A percentile compares a stretch with the other conserved stretches of the same genome.
Conservation (phyloP, 768 basidiomycete species). For the Tulasnella sp. region DNA sequence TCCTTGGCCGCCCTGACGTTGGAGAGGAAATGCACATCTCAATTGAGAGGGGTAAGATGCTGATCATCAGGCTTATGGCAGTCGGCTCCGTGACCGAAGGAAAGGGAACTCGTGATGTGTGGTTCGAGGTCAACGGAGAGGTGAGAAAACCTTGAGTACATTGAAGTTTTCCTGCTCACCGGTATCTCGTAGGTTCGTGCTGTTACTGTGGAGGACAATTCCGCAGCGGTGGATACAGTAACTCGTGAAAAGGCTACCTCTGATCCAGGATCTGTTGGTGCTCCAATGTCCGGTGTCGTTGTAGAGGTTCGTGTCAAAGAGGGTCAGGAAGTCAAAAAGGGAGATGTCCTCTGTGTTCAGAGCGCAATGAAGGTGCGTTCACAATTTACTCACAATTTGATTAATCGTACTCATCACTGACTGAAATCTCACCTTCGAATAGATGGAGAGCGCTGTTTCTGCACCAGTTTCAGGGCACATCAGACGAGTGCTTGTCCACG, state of each 20-base stretch:
- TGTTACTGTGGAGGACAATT: constrained; percentile 90
- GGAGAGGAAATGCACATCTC: constrained; percentile 96
- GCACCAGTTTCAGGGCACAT: constrained; percentile 94
- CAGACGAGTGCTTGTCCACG: constrained; percentile 81
- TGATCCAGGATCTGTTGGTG: constrained; percentile 94
- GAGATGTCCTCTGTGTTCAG: constrained; percentile 88
- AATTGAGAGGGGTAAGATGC: constrained; percentile 92
- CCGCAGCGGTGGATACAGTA: constrained; percentile 89
- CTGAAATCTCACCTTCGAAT: constrained; percentile 20
- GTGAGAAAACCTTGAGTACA: constrained; percentile 29
- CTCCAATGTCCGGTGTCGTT: constrained; percentile 96
- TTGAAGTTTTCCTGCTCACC: constrained; percentile 3
- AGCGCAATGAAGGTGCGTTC: constrained; percentile 86
- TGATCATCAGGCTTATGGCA: constrained; percentile 93
- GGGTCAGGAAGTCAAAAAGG: constrained; percentile 94
- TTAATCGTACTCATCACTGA: constrained; percentile 17
- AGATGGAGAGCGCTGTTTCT: constrained; percentile 98
- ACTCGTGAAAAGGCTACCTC: constrained; percentile 86
- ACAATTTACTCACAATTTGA: constrained; percentile 16
- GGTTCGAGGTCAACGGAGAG: constrained; percentile 98
- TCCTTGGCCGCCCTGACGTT: constrained; percentile 80
- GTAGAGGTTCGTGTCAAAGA: constrained; percentile 97
- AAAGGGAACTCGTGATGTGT: constrained; percentile 86
- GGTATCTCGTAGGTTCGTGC: constrained; percentile 64
- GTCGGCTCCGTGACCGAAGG: constrained; percentile 86